Evolutionary conservation across 768 basidiomycete genomes (phyloP).

Genomic region (Phlebiopsis gigantea): DNA sequence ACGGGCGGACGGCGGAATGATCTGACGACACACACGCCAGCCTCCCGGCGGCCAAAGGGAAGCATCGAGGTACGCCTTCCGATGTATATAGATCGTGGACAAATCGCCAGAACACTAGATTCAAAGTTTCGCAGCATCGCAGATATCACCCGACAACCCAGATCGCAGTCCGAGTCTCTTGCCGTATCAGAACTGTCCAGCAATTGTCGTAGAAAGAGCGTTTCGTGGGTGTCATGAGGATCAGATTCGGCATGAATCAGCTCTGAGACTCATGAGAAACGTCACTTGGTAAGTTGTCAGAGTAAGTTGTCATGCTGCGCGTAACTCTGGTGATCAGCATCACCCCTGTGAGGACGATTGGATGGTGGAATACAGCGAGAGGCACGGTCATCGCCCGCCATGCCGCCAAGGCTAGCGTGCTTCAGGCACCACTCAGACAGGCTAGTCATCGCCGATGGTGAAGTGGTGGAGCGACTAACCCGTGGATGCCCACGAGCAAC

Average conservation of each 20-base stretch:
- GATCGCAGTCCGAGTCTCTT: constrained; percentile 7
- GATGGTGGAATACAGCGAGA: too few relatives aligned
- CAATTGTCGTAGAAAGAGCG: constrained; percentile 5
- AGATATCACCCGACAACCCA: constrained; percentile 14
- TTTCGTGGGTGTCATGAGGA: neutral
- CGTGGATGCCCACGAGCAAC: neutral
- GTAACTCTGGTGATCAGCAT: too few relatives aligned
- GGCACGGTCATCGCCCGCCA: neutral
- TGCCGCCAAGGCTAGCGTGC: neutral
- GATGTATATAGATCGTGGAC: constrained; percentile 16
- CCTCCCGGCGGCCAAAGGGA: constrained; percentile 7
- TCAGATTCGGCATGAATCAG: constrained; percentile 8
- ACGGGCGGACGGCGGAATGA: constrained; percentile 1
- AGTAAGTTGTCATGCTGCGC: neutral
- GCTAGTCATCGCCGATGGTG: neutral
- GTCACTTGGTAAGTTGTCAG: neutral
- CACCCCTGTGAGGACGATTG: too few relatives aligned
- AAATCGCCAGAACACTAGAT: constrained; percentile 14
- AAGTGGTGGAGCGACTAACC: neutral
- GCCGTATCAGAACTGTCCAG: constrained; percentile 4
- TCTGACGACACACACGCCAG: constrained; percentile 1
- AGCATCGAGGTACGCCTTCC: constrained; percentile 8
- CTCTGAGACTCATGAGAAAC: neutral
- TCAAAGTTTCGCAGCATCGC: constrained; percentile 15
- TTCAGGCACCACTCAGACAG: neutral